Conservation (phyloP, 768 basidiomycete genomes). For the Podaxis sp. region DNA sequence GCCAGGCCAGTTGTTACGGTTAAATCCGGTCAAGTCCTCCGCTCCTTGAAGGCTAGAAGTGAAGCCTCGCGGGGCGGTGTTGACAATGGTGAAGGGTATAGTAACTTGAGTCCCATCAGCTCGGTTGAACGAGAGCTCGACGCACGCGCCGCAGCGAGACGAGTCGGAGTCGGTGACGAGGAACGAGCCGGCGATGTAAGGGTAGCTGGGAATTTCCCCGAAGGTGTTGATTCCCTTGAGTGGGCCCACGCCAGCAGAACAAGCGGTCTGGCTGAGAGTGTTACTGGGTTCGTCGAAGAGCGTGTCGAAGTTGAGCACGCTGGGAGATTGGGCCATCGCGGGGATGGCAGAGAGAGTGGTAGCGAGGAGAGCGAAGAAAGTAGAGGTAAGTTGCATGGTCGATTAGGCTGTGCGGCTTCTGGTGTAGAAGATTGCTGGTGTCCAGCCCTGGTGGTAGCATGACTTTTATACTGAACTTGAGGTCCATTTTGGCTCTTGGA, state of each 20-base stretch:
- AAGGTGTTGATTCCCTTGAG: conserved; percentile 15
- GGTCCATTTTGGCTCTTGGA: neutral
- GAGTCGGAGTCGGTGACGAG: conserved; percentile 6
- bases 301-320: neutral
- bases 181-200: conserved; percentile 6
- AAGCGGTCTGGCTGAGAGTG: neutral
- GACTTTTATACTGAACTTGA: neutral
- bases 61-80: conserved; percentile 1
- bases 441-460: neutral
- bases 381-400: neutral
- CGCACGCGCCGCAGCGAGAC: conserved; percentile 12
- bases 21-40: conserved; percentile 4
- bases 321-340: neutral
- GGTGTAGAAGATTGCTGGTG: no score
- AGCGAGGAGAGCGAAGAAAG: neutral
- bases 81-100: conserved; percentile 13
- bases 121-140: neutral
- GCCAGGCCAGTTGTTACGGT: neutral
- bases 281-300: neutral
- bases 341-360: neutral
- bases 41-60: conserved; percentile 1
- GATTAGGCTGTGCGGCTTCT: neutral
- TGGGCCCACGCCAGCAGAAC: conserved; percentile 8
- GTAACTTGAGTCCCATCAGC: conserved; percentile 1
- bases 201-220: conserved; percentile 12